phyloP scores from a whole-genome alignment of 2,329 filamentous ascomycete genomes.

The Cladophialophora immunda region DNA sequence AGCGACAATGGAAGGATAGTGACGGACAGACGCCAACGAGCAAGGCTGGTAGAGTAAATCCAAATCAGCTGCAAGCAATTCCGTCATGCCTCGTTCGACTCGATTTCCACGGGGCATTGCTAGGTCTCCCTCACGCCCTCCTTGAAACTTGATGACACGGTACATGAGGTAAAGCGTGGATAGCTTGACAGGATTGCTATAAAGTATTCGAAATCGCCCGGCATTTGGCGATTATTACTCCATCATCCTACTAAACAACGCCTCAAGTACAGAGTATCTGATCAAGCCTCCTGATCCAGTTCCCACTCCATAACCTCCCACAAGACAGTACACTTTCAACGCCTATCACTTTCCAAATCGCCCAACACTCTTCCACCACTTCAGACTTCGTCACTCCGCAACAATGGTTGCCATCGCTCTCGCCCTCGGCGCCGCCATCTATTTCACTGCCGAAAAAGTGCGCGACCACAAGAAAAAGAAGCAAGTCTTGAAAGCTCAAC shows the following conservation, averaged over 20 bases:
- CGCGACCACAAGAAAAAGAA: conserved; percentile 27
- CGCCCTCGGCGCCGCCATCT: conserved; percentile 23
- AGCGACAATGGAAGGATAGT: not conserved
- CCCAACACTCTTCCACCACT: not conserved
- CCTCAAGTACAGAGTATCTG: not conserved
- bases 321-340: too few species aligned
- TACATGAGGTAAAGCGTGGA: not conserved
- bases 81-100: not conserved
- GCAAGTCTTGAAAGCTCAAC: conserved; percentile 21
- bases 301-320: too few species aligned
- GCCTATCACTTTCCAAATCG: too few species aligned
- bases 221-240: not conserved
- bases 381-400: not conserved
- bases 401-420: conserved; percentile 27
- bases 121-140: not conserved
- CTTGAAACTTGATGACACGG: not conserved
- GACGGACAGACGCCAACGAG: not conserved
- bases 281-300: too few species aligned
- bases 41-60: not conserved
- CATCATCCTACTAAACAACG: not conserved
- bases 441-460: conserved; percentile 26
- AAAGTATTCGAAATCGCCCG: not conserved
- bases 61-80: not conserved
- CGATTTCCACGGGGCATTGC: not conserved
- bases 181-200: not conserved